These are phyloP conservation scores for Beauveria bassiana DNA, from an alignment of 2,329 filamentous ascomycete species.

Conservation along the genomic window DNA sequence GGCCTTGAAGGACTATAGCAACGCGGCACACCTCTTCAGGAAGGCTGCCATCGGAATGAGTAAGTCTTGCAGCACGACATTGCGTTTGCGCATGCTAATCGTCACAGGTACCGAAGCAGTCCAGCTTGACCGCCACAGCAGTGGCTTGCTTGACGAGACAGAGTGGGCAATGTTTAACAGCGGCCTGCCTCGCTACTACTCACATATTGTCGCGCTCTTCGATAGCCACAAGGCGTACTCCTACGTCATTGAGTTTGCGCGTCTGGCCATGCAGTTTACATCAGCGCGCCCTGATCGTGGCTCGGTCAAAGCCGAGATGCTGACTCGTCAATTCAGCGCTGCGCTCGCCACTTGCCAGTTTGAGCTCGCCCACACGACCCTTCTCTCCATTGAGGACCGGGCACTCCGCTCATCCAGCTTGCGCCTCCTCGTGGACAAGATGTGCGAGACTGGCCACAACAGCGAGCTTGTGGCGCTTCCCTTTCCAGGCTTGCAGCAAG, in stretches of 20 bases:
- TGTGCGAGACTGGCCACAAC: constrained; percentile 60
- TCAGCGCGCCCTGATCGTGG: constrained; percentile 23
- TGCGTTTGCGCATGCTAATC: constrained; percentile 19
- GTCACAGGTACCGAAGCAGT: constrained; percentile 37
- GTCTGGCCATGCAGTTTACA: constrained; percentile 62
- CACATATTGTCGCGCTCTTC: constrained; percentile 75
- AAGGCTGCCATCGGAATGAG: constrained; percentile 77
- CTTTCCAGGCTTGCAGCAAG: constrained; percentile 67
- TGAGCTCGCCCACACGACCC: constrained; percentile 71
- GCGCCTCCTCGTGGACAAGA: constrained; percentile 58
- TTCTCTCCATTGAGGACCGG: constrained; percentile 64
- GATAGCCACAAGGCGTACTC: constrained; percentile 71
- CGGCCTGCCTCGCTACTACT: constrained; percentile 77
- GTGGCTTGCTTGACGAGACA: constrained; percentile 64
- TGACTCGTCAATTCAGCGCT: constrained; percentile 76
- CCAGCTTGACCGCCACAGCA: constrained; percentile 46
- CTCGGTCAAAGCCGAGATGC: constrained; percentile 58
- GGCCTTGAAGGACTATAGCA: constrained; percentile 62
- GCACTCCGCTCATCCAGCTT: constrained; percentile 67
- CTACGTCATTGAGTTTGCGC: constrained; percentile 77
- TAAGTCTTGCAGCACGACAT: constrained; percentile 38
- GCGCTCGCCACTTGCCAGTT: constrained; percentile 73
- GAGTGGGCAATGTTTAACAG: constrained; percentile 63
- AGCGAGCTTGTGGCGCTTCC: constrained; percentile 66
- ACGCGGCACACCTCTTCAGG: constrained; percentile 69